Evolutionary conservation across 2,329 filamentous ascomycete genomes (phyloP).

Genomic region (Aspergillus piperis): DNA sequence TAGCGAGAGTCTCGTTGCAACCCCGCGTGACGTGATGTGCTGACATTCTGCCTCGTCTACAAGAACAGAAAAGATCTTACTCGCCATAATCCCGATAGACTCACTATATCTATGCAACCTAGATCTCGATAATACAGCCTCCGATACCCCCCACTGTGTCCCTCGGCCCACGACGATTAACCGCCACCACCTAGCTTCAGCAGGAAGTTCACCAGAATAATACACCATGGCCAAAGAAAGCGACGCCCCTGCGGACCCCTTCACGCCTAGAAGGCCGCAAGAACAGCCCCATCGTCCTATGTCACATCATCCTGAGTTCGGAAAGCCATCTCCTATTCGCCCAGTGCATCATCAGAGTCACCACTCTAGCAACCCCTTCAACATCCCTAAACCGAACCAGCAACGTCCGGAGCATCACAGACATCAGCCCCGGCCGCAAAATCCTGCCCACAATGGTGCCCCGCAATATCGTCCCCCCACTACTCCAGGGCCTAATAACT

Average conservation of each 20-base stretch:
- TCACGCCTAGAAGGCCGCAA: constrained; percentile 39
- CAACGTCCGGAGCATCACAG: constrained; percentile 55
- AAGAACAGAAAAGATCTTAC: neutral
- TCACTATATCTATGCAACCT: neutral
- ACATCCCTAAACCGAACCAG: constrained; percentile 53
- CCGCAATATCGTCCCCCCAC: constrained; percentile 21
- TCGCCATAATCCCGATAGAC: neutral
- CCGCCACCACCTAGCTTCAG: neutral
- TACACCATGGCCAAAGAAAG: constrained; percentile 55
- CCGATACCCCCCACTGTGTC: neutral
- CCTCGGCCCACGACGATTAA: neutral
- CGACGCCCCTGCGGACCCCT: constrained; percentile 44
- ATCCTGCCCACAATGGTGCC: constrained; percentile 16
- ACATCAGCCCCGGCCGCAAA: constrained; percentile 27
- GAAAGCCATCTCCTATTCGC: constrained; percentile 59
- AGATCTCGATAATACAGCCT: neutral
- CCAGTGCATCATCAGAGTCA: constrained; percentile 40
- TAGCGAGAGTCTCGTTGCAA: neutral
- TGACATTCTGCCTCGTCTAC: neutral
- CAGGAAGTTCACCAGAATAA: neutral
- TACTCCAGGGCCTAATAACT: constrained; percentile 19
- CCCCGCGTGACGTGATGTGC: neutral
- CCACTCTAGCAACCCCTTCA: constrained; percentile 51
- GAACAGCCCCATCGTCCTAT: constrained; percentile 36
- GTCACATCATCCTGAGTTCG: constrained; percentile 55